Evolutionary conservation across 352 stramenopile genomes (phyloP).

Genomic region (Globisporangium acanthophoron): DNA sequence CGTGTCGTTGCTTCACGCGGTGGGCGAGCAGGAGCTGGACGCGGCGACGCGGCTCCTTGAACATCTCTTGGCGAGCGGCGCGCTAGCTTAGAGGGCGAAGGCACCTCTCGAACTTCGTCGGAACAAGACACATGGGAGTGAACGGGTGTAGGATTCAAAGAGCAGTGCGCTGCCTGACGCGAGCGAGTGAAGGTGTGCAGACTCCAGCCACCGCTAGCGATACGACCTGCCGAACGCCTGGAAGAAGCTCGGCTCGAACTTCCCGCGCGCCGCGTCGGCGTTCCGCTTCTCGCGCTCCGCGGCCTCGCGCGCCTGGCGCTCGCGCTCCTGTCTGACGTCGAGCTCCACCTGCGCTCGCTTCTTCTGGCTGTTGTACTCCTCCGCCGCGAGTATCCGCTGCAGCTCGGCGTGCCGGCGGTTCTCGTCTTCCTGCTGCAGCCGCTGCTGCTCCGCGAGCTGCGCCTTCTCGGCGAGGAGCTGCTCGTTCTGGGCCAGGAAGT

Average conservation of each 20-base stretch:
- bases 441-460: constrained; percentile 26
- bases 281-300: constrained; percentile 52
- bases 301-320: constrained; percentile 43
- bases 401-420: constrained; percentile 28
- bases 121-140: neutral
- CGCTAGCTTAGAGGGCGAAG: neutral
- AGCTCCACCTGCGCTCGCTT: constrained; percentile 43
- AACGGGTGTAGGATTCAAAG: neutral
- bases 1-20: constrained; percentile 17
- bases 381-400: constrained; percentile 35
- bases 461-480: constrained; percentile 48
- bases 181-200: no score
- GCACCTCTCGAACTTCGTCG: no score
- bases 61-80: constrained; percentile 26
- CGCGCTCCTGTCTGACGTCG: constrained; percentile 41
- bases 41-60: constrained; percentile 38
- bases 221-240: constrained; percentile 71
- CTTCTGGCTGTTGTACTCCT: constrained; percentile 48
- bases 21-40: constrained; percentile 44
- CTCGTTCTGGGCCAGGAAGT: constrained; percentile 54
- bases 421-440: constrained; percentile 32
- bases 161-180: neutral
- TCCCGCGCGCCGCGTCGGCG: constrained; percentile 38
- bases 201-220: constrained; percentile 25
- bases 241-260: constrained; percentile 74